Evolutionary conservation across 1,139 yeast species (phyloP), one percentile per base, ranked within the genome.

Genomic region (Debaryomyces fabryi): DNA sequence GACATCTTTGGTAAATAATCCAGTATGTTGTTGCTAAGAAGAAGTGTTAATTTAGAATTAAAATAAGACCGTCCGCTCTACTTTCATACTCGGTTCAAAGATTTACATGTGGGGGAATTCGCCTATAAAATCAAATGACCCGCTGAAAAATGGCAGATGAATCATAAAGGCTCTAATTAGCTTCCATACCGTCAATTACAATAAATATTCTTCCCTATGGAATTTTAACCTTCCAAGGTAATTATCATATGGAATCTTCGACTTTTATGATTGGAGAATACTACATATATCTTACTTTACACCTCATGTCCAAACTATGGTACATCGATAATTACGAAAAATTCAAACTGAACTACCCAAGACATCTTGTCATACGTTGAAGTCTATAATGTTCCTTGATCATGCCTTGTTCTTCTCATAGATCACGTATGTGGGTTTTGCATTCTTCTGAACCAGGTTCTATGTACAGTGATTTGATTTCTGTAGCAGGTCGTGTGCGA

Each of bases 141-240:
- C 43, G 43, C 6, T 32, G 29, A 40, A 32, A 40, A 40, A 40
- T 40, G 43, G 24, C 43, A 40, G 43, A 40, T 37, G 8, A 4
- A 2, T 9, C n/a, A 21, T 20, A 12, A 12, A n/a, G 20, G 20
- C 34, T 13, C 13, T 12, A 9, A 10, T 32, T 16, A 16, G 18
- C 13, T 32, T 32, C 12, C 21, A 32, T 8, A 16, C n/a, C 2
- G 30, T 5, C 12, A 12, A 27, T 4, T 27, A 9, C 8, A 8
- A 13, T 2, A 13, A 30, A 1, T 30, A 27, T 10, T 27, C n/a
- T 27, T n/a, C 30, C 12, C 7, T 4, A 12, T 27, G 13, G 13
- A 4, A 12, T 3, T 27, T 27, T 12, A 4, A 27, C 5, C 5
- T 5, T 27, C n/a, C 5, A 6, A 2, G 6, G 5, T 5, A 3